These are phyloP conservation scores for Boletales sp. DNA, from an alignment of 768 basidiomycete genomes.

Conservation along the genomic window DNA sequence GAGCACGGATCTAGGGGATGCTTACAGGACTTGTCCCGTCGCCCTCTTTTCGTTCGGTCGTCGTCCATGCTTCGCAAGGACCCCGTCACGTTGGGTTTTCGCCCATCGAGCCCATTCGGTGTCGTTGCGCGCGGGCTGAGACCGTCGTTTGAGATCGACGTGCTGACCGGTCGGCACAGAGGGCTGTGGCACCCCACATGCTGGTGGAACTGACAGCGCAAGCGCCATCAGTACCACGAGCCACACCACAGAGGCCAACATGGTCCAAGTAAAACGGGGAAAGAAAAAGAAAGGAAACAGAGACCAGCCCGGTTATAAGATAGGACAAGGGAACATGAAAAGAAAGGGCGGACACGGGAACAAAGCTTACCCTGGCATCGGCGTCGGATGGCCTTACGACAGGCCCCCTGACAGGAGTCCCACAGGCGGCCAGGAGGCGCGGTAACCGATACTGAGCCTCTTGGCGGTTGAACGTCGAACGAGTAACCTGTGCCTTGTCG, in stretches of 20 bases:
- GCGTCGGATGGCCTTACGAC: too few relatives aligned
- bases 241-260: too few relatives aligned
- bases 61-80: conserved; percentile 48
- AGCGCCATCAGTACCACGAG: neutral
- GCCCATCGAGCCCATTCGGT: conserved; percentile 36
- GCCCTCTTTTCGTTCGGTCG: conserved; percentile 34
- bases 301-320: conserved; percentile 8
- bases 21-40: conserved; percentile 47
- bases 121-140: conserved; percentile 11
- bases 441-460: too few relatives aligned
- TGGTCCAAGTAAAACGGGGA: too few relatives aligned
- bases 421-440: too few relatives aligned
- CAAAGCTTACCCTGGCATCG: neutral
- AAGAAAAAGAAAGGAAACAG: too few relatives aligned
- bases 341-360: neutral
- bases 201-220: conserved; percentile 4
- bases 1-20: neutral
- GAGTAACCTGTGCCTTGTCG: too few relatives aligned
- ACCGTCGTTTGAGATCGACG: conserved; percentile 17
- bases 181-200: conserved; percentile 10
- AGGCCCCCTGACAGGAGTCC: too few relatives aligned
- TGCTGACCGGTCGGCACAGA: conserved; percentile 13
- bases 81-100: conserved; percentile 38
- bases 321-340: neutral
- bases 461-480: too few relatives aligned